Evolutionary conservation across 306 rosid genomes (phyloP).

Genomic region (Casuarina equisetifolia): DNA sequence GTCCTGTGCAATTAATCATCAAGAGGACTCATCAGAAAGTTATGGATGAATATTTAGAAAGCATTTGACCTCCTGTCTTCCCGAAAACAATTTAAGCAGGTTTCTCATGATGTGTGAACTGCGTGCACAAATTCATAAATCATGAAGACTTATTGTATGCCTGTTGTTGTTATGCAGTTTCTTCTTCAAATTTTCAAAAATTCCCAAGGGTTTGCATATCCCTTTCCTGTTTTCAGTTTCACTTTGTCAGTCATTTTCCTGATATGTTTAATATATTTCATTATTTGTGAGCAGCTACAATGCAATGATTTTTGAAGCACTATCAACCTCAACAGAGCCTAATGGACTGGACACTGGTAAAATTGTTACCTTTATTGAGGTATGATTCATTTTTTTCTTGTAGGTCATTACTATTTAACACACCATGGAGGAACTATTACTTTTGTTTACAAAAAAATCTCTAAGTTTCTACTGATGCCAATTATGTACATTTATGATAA

Average conservation of each 20-base stretch:
- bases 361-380: slow-evolving; percentile 44
- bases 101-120: neutral
- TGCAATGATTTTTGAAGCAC: slow-evolving; percentile 42
- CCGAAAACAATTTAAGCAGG: neutral
- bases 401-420: neutral
- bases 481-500: neutral
- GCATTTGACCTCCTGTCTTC: neutral
- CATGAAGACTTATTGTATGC: neutral
- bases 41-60: neutral
- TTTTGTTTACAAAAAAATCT: neutral
- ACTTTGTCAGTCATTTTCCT: neutral
- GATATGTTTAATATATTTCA: neutral
- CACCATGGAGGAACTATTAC: neutral
- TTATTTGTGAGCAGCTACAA: slow-evolving; percentile 24
- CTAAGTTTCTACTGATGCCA: neutral
- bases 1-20: neutral
- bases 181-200: neutral
- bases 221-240: neutral
- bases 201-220: neutral
- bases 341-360: slow-evolving; percentile 40
- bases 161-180: slow-evolving; percentile 4
- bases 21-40: neutral
- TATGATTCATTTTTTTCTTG: slow-evolving; percentile 6
- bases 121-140: neutral
- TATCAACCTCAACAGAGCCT: slow-evolving; percentile 29